phyloP scores from a whole-genome alignment of 331 rosid genomes.

The Rhamnella rubrinervis region DNA sequence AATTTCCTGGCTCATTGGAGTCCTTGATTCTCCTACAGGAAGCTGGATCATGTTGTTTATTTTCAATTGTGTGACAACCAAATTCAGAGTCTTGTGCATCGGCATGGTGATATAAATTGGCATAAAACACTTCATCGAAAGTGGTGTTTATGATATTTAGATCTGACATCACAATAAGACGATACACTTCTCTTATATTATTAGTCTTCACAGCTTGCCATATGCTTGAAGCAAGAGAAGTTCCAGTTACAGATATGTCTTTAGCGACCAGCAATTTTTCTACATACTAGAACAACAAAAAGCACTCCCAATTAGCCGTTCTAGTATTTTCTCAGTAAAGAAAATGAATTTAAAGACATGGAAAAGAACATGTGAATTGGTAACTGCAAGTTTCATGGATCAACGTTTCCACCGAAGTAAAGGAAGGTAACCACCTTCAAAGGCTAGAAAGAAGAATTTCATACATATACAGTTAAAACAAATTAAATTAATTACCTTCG shows the following conservation, averaged over 20 bases:
- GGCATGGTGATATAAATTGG: conserved; percentile 33
- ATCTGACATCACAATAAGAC: conserved; percentile 58
- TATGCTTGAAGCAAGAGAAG: conserved; percentile 44
- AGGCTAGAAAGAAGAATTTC: neutral
- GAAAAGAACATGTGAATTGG: conserved; percentile 1
- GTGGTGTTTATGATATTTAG: conserved; percentile 49
- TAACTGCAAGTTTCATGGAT: neutral
- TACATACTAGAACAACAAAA: conserved; percentile 52
- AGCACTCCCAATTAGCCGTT: conserved; percentile 2
- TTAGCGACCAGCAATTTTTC: conserved; percentile 67
- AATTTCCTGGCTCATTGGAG: conserved; percentile 48
- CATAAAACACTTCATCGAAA: conserved; percentile 47
- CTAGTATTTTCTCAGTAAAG: neutral
- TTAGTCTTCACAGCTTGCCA: conserved; percentile 75
- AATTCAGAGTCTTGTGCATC: conserved; percentile 25
- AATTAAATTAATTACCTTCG: conserved; percentile 52
- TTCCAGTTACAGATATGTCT: conserved; percentile 41
- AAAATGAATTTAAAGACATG: conserved; percentile 4
- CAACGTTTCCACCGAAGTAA: too few species aligned
- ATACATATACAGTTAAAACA: neutral
- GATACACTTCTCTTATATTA: conserved; percentile 72
- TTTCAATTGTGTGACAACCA: conserved; percentile 26
- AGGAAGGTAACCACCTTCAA: neutral
- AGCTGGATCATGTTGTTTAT: conserved; percentile 46
- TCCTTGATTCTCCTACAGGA: conserved; percentile 42